Base-by-base conservation (phyloP, 495 filamentous ascomycete species). In the Penicillium pulvis region DNA sequence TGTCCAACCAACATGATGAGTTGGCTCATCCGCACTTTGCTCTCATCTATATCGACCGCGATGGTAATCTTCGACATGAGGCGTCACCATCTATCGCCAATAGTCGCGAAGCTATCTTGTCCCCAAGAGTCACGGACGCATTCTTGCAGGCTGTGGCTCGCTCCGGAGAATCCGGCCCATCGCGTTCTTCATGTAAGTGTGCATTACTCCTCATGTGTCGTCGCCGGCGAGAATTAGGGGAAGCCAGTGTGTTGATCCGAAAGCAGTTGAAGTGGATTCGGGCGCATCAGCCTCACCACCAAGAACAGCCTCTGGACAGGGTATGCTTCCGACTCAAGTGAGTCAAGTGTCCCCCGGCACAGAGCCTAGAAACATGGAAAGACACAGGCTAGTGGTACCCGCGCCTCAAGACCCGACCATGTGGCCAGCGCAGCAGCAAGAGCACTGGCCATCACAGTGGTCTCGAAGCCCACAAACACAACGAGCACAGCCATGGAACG, bases 91-190 rank as follows among this genome's bases (percentile, higher is more conserved):
- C 74, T 11, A 65, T 77, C 19, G 68, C 66, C 2, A 59, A 68
- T 24, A 71, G 65, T 43, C 68, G 63, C 14, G 68, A 78, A 39
- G 59, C 53, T 14, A 71, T 78, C 11, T 33, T 76, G 1, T 75
- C 75, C 16, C 69, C 72, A 1, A 61, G 70, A 10, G 72, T 77
- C 1, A 75, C 67, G 6, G 63, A 69, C 33, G 67, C 60, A 49
- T 78, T 78, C 41, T 57, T 78, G 28, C 51, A 64, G 46, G 73
- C 73, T n/a, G 75, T 78, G 52, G 67, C 68, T 9, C 49, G 60
- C 44, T 73, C 74, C 41, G 67, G 54, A 50, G 66, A 48, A 43
- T 47, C 53, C 28, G 44, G 31, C 2, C 51, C 52, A 17, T 53
- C 57, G 47, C 59, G 52, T 56, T 51, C 43, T 44, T 55, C 49